Conservation (phyloP, 179 eudicot genomes). For the Beta lomatogona region DNA sequence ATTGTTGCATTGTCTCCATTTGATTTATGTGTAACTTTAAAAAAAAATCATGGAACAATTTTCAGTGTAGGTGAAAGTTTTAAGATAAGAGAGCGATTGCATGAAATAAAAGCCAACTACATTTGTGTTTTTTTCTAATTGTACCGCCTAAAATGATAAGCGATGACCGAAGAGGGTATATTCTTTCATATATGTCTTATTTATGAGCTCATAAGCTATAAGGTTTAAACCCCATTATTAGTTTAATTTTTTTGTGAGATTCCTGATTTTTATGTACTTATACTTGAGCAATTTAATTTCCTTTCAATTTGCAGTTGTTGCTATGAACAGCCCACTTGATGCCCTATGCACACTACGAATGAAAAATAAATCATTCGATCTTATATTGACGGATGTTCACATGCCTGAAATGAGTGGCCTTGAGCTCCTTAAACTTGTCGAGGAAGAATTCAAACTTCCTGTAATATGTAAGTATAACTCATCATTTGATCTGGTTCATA, state of each 20-base stretch:
- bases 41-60: background rate
- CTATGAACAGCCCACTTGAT: slow-evolving; percentile 28
- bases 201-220: background rate
- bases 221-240: background rate
- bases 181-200: background rate
- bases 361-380: slow-evolving; percentile 24
- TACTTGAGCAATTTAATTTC: background rate
- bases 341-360: slow-evolving; percentile 23
- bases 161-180: background rate
- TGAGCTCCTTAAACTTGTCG: slow-evolving; percentile 26
- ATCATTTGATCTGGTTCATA: background rate
- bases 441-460: slow-evolving; percentile 32
- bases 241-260: too few species aligned
- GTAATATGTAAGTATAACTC: slow-evolving; percentile 30
- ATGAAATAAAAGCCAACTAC: background rate
- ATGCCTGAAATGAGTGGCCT: slow-evolving; percentile 44
- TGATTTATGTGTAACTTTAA: background rate
- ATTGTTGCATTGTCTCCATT: background rate
- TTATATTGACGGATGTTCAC: slow-evolving; percentile 35
- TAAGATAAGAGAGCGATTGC: background rate
- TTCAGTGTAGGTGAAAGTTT: too few species aligned
- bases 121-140: background rate
- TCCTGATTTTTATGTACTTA: background rate
- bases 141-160: background rate
- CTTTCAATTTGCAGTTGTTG: slow-evolving; percentile 27